Evolutionary conservation across 2,329 filamentous ascomycete genomes (phyloP).

Genomic region (Camptophora hylomeconis): DNA sequence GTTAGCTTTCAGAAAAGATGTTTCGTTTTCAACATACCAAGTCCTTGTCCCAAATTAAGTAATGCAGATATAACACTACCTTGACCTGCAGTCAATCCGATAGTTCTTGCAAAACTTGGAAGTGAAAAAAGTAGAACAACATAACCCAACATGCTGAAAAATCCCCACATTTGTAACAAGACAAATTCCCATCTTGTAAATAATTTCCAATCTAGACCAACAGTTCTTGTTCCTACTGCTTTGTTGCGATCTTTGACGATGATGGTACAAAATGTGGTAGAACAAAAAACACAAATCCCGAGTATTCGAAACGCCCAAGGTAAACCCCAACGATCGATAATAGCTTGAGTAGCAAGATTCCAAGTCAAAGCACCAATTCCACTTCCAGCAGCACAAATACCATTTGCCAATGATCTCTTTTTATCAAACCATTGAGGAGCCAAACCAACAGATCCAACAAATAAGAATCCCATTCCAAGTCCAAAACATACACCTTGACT

Average conservation of each 20-base stretch:
- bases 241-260: conserved; percentile 47
- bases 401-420: conserved; percentile 45
- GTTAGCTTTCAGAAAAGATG: background rate
- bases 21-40: no score
- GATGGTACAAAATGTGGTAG: conserved; percentile 27
- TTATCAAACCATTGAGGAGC: conserved; percentile 51
- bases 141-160: conserved; percentile 52
- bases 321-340: conserved; percentile 43
- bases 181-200: conserved; percentile 43
- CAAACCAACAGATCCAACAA: conserved; percentile 43
- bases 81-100: conserved; percentile 47
- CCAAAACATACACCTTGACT: conserved; percentile 50
- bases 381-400: conserved; percentile 44
- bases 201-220: conserved; percentile 40
- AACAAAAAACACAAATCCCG: conserved; percentile 42
- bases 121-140: conserved; percentile 52
- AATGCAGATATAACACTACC: conserved; percentile 49
- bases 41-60: conserved; percentile 48
- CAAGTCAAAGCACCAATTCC: conserved; percentile 49
- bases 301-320: conserved; percentile 50
- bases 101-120: conserved; percentile 46
- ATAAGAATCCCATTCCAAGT: conserved; percentile 49
- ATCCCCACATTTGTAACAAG: conserved; percentile 45
- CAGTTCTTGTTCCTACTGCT: conserved; percentile 38
- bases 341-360: conserved; percentile 43